These are phyloP conservation scores for Tillandsia fasciculata DNA, from an alignment of 176 grass and related monocot genomes.

Conservation along the genomic window DNA sequence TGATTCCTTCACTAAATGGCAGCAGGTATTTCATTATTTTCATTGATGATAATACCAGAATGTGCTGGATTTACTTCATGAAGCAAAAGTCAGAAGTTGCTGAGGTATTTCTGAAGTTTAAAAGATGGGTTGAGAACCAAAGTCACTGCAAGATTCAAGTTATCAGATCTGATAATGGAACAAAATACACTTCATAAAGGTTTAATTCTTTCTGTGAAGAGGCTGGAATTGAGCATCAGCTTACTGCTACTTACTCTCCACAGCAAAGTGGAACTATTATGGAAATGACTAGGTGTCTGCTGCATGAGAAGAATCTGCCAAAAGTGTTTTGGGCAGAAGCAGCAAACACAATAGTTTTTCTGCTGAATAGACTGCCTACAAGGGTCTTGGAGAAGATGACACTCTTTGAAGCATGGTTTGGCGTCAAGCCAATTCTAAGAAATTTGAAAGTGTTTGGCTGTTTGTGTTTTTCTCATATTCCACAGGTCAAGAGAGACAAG, in stretches of 20 bases:
- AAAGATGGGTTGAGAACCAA: background rate
- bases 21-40: background rate
- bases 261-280: background rate
- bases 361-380: background rate
- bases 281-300: background rate
- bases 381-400: background rate
- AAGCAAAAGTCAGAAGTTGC: background rate
- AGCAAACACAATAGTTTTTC: background rate
- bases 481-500: background rate
- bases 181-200: background rate
- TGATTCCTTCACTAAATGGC: background rate
- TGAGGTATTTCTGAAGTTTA: background rate
- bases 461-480: background rate
- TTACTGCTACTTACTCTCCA: slow-evolving; percentile 2
- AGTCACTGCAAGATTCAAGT: background rate
- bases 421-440: background rate
- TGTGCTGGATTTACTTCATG: background rate
- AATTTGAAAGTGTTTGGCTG: background rate
- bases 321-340: background rate
- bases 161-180: background rate
- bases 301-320: background rate
- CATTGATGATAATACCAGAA: background rate
- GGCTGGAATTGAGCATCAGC: background rate
- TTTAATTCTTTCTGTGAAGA: background rate
- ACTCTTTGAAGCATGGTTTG: slow-evolving; percentile 4